A percentile compares a stretch with the other conserved stretches of the same genome.
phyloP scores from a whole-genome alignment of 2,329 filamentous ascomycete species.

The Neonectria faginata region DNA sequence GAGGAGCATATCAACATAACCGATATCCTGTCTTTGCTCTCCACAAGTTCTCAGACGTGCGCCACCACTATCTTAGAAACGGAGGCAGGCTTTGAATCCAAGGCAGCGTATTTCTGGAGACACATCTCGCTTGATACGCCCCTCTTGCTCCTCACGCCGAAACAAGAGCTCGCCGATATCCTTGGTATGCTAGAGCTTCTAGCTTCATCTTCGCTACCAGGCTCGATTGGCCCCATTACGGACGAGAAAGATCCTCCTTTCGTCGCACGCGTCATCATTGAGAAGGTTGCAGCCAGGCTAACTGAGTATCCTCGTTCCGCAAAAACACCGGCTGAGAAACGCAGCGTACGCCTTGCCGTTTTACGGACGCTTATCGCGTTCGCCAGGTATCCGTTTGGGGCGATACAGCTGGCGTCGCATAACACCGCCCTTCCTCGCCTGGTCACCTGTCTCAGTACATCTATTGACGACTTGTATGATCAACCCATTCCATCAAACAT shows the following conservation, averaged over 20 bases:
- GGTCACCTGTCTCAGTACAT: constrained; percentile 70
- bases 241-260: constrained; percentile 57
- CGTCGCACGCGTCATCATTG: constrained; percentile 64
- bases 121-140: constrained; percentile 74
- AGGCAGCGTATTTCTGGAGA: constrained; percentile 71
- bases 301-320: constrained; percentile 63
- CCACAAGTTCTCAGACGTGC: constrained; percentile 71
- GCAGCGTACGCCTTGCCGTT: constrained; percentile 58
- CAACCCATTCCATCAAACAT: constrained; percentile 58
- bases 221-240: constrained; percentile 75
- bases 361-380: constrained; percentile 70
- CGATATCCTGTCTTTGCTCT: constrained; percentile 74
- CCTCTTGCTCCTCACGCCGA: constrained; percentile 74
- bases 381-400: constrained; percentile 71
- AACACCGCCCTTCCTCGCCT: constrained; percentile 78
- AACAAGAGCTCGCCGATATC: constrained; percentile 73
- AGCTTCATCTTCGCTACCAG: constrained; percentile 71
- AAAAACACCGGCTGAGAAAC: constrained; percentile 53
- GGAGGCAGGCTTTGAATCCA: constrained; percentile 47
- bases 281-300: constrained; percentile 72
- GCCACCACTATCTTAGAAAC: constrained; percentile 52
- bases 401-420: constrained; percentile 74
- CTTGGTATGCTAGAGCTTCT: constrained; percentile 74
- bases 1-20: constrained; percentile 71
- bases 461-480: constrained; percentile 81